Percentiles rank a stretch among this genome's conserved stretches.
Conservation (phyloP, 2,329 filamentous ascomycete genomes). For the Kalmusia sp. region DNA sequence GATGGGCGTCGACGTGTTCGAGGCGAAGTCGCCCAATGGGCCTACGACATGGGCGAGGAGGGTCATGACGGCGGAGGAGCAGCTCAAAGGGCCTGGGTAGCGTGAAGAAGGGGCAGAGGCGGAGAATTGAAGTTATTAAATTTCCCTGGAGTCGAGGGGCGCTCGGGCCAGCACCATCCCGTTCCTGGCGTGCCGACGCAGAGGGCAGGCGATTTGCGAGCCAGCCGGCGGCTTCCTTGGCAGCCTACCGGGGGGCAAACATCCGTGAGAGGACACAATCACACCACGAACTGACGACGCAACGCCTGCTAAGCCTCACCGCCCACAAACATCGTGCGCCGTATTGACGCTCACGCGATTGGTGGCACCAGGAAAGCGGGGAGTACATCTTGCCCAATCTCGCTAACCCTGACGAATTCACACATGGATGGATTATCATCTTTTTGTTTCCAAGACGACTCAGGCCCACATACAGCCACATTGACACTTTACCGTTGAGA, state of each 20-base stretch:
- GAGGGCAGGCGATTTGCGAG: background rate
- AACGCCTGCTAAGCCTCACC: conserved; percentile 14
- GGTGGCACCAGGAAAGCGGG: conserved; percentile 15
- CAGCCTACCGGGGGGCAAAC: conserved; percentile 19
- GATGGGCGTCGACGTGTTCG: conserved; percentile 50
- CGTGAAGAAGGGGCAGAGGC: conserved; percentile 14
- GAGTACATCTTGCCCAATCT: background rate
- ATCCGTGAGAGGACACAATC: conserved; percentile 22
- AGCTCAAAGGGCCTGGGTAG: conserved; percentile 13
- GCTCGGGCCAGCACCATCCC: conserved; percentile 29
- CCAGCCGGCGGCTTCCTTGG: conserved; percentile 22
- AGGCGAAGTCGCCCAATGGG: conserved; percentile 56
- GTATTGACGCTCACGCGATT: conserved; percentile 30
- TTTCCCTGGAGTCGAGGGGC: conserved; percentile 28
- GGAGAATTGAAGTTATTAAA: conserved; percentile 28
- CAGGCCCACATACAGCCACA: too few relatives aligned
- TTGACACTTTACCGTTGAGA: too few relatives aligned
- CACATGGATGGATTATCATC: too few relatives aligned
- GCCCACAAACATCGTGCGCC: conserved; percentile 17
- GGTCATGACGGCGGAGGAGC: conserved; percentile 53
- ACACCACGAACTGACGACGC: conserved; percentile 34
- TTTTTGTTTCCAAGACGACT: too few relatives aligned
- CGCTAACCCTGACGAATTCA: background rate
- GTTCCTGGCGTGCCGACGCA: conserved; percentile 20
- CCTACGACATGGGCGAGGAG: conserved; percentile 57